phyloP scores from a whole-genome alignment of 345 rosid species.

The Cardamine resedifolia region DNA sequence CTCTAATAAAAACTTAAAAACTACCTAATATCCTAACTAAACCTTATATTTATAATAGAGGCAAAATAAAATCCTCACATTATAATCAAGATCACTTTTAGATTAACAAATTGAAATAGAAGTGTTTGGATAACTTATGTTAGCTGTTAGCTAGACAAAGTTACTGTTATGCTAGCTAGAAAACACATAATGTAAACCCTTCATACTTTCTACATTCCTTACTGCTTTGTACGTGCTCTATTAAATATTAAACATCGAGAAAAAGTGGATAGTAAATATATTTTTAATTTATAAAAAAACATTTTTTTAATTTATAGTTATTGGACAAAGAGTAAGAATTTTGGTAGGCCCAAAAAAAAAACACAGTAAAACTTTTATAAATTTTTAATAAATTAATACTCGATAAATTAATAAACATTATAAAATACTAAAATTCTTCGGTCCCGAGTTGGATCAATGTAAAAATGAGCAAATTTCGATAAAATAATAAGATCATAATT shows the following conservation, averaged over 20 bases:
- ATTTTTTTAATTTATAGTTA: no score
- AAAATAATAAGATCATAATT: no score
- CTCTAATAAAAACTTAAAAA: no score
- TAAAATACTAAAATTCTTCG: no score
- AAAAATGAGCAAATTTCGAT: no score
- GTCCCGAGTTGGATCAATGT: no score
- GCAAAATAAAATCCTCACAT: neutral
- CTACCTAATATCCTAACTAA: no score
- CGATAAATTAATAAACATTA: no score
- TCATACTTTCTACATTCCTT: neutral
- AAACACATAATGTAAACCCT: neutral
- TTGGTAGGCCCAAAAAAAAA: conserved; percentile 10
- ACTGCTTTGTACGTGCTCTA: neutral
- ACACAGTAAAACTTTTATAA: no score
- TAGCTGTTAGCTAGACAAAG: conserved; percentile 15
- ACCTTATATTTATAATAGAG: neutral
- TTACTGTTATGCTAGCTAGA: conserved; percentile 1
- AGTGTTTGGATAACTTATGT: conserved; percentile 15
- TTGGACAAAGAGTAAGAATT: neutral
- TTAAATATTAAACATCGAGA: neutral
- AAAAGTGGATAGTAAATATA: neutral
- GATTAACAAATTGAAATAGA: neutral
- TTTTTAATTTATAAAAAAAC: no score
- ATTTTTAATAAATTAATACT: no score
- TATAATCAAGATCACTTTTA: neutral